A percentile compares a stretch with the other conserved stretches of the same genome.
These are phyloP conservation scores for Nadsonia commutata DNA, from an alignment of 1,139 yeast genomes.

Conservation along the genomic window DNA sequence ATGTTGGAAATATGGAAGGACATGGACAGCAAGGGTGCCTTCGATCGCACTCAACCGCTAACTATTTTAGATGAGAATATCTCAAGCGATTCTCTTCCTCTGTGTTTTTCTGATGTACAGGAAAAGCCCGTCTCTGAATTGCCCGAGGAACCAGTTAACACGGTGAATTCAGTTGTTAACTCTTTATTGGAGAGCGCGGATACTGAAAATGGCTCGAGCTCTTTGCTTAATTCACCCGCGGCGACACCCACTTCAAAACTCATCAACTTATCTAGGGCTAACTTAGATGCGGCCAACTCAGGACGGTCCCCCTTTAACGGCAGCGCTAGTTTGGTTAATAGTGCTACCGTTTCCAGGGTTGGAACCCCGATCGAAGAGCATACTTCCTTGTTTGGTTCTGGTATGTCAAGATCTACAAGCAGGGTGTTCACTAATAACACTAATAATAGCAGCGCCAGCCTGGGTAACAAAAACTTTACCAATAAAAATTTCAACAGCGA, in stretches of 20 bases:
- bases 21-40: conserved; percentile 24
- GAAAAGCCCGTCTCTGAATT: conserved; percentile 10
- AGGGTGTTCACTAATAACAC: not conserved
- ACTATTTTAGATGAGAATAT: not conserved
- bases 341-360: not conserved
- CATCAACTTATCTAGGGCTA: not conserved
- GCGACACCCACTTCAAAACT: not conserved
- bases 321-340: not conserved
- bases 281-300: not conserved
- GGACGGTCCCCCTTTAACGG: not conserved
- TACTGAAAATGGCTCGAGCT: not conserved
- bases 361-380: not conserved
- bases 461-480: not conserved
- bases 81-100: not conserved
- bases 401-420: not conserved
- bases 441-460: not conserved
- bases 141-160: not conserved
- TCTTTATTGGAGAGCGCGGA: not conserved
- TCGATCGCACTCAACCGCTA: conserved; percentile 16
- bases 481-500: not conserved
- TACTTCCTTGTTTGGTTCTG: not conserved
- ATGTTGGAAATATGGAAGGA: conserved; percentile 39
- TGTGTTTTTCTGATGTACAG: conserved; percentile 12
- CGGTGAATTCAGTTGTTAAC: not conserved
- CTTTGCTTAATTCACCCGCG: not conserved